phyloP scores from a whole-genome alignment of 225 moss, liverwort and hornwort genomes.

The Marchantia polymorpha region DNA sequence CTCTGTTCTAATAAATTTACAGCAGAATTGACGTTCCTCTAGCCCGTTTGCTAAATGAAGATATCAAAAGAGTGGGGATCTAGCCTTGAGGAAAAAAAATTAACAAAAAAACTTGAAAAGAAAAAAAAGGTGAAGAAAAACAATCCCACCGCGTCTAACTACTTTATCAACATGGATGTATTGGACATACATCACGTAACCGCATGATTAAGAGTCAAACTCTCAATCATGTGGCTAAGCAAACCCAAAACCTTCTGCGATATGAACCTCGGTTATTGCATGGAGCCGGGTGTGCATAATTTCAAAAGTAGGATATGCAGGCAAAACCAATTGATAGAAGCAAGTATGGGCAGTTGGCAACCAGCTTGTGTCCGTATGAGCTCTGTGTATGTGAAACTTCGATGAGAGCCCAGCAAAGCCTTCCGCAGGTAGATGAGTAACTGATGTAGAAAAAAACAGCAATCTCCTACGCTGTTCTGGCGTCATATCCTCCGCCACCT shows the following conservation, averaged over 20 bases:
- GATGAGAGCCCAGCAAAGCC: conserved; percentile 94
- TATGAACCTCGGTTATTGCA: conserved; percentile 84
- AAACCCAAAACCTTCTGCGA: conserved; percentile 97
- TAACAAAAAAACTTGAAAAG: conserved; percentile 21
- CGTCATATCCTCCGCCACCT: conserved; percentile 83
- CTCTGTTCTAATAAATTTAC: conserved; percentile 60
- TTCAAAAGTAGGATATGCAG: conserved; percentile 75
- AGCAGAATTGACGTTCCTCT: conserved; percentile 48
- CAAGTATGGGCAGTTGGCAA: conserved; percentile 97
- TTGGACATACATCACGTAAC: neutral
- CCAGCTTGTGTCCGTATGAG: conserved; percentile 94
- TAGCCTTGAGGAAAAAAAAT: conserved; percentile 27
- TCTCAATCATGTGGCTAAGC: conserved; percentile 47
- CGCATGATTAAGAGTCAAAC: conserved; percentile 1
- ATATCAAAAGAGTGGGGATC: conserved; percentile 34
- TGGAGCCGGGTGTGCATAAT: conserved; percentile 73
- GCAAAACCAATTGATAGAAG: conserved; percentile 93
- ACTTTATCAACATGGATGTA: conserved; percentile 14
- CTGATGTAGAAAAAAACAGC: conserved; percentile 88
- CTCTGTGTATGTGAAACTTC: conserved; percentile 94
- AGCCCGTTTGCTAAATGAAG: conserved; percentile 36
- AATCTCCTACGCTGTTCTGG: conserved; percentile 82
- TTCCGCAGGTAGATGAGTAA: conserved; percentile 87
- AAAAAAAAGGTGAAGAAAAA: conserved; percentile 10
- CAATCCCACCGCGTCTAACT: conserved; percentile 33